Base-by-base conservation (phyloP, 2,329 filamentous ascomycete genomes). In the Oidium heveae region DNA sequence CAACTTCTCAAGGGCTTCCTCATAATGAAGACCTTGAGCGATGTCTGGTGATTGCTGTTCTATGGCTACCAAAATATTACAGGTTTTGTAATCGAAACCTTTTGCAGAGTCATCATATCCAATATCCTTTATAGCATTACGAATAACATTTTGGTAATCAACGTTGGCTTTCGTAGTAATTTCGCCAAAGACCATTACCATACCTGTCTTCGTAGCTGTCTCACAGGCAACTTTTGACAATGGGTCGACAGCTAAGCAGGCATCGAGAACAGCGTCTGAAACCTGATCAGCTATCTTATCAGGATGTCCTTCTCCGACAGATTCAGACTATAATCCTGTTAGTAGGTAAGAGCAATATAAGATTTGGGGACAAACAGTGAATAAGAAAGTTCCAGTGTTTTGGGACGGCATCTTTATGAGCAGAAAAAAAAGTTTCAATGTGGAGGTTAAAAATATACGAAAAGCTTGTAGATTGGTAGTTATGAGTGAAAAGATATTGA, bases 31-130 rank as follows among this genome's bases (percentile, higher is more conserved):
- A 77, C 91, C 91, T 75, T 96, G 91, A 64, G 91, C 91, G 67
- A 98, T 98, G 72, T 98, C 91, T 66, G 89, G 85, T 58, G 89
- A 96, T 74, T 98, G 91, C 75, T 98, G 80, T 82, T 98, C 91
- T 71, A 98, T 95, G 72, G 89, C 91, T 65, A 96, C 88, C 64
- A 96, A 81, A 67, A 98, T 79, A 76, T 95, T 96, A 76, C 84
- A 89, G 63, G 91, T 98, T 83, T 96, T 96, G 86, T 95, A 94
- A 76, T 98, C 91, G 73, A 98, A 98, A 60, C 91, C 91, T 82
- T 98, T 98, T 66, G 78, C 76, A 55, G 91, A 96, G 72, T 84
- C 79, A 73, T 98, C 91, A 73, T 96, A 98, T 66, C 91, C 91
- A 68, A 98, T 98, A 68, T 94, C 89, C 80, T 94, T 89, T 79